Evolutionary conservation across 2,329 filamentous ascomycete genomes (phyloP).

Genomic region (Cryphonectria nitschkei): DNA sequence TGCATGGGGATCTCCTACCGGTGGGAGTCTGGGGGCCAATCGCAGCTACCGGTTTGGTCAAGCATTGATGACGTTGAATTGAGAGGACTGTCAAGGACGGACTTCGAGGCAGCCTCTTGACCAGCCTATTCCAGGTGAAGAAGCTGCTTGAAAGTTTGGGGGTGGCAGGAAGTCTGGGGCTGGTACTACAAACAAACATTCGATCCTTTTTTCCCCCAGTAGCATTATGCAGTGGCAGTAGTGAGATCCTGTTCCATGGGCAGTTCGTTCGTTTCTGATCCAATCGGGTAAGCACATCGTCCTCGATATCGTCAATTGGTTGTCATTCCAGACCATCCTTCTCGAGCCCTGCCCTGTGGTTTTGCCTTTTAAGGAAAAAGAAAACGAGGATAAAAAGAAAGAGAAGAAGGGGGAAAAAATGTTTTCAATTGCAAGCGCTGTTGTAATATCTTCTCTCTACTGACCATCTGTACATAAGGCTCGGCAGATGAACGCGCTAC

Average conservation of each 20-base stretch:
- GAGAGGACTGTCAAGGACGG: not conserved
- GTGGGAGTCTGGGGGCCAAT: conserved; percentile 1
- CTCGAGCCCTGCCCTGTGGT: not conserved
- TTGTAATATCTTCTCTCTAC: not conserved
- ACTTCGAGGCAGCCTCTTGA: not conserved
- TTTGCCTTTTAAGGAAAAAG: not conserved
- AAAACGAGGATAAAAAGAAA: not conserved
- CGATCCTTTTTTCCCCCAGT: not conserved
- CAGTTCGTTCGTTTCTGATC: not conserved
- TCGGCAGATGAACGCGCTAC: not conserved
- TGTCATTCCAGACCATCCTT: not conserved
- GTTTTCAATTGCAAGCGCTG: not conserved
- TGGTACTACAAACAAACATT: not conserved
- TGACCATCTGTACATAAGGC: not conserved
- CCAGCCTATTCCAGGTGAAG: not conserved
- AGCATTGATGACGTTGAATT: not conserved
- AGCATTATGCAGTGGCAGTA: not conserved
- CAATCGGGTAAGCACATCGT: not conserved
- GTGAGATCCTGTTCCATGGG: not conserved
- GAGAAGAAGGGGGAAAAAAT: not conserved
- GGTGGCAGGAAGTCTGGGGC: not conserved
- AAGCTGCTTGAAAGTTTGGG: not conserved
- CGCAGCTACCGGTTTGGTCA: conserved; percentile 12
- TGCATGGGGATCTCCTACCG: not conserved
- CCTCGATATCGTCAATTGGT: not conserved